A percentile compares a stretch with the other conserved stretches of the same genome.
These are phyloP conservation scores for Macroventuria anomochaeta DNA, from an alignment of 2,329 filamentous ascomycete species.

Conservation along the genomic window DNA sequence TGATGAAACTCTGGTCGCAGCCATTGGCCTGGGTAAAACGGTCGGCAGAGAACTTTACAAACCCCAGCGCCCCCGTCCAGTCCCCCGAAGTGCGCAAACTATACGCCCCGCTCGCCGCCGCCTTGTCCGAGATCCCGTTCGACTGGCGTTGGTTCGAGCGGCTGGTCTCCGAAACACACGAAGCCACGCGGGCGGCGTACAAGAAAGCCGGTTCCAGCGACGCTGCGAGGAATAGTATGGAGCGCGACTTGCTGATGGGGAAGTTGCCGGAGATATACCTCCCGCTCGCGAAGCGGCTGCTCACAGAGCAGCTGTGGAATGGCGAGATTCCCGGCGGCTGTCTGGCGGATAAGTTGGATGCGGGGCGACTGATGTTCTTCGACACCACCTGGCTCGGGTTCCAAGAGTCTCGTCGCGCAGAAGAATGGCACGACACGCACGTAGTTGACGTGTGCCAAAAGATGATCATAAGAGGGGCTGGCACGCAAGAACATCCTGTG, in stretches of 20 bases:
- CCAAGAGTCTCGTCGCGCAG: constrained; percentile 62
- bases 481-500: constrained; percentile 34
- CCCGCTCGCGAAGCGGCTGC: constrained; percentile 55
- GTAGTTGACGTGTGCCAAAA: constrained; percentile 66
- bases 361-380: constrained; percentile 73
- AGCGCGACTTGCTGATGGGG: constrained; percentile 61
- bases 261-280: constrained; percentile 60
- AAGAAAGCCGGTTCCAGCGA: constrained; percentile 54
- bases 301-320: constrained; percentile 49
- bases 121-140: constrained; percentile 50
- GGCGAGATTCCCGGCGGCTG: constrained; percentile 47
- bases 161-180: constrained; percentile 65
- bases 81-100: constrained; percentile 54
- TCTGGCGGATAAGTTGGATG: constrained; percentile 67
- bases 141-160: constrained; percentile 55
- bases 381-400: constrained; percentile 74
- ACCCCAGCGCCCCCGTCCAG: constrained; percentile 49
- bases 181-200: constrained; percentile 67
- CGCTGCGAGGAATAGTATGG: constrained; percentile 55
- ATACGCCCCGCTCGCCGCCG: constrained; percentile 48
- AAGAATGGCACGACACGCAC: constrained; percentile 66
- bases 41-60: constrained; percentile 35
- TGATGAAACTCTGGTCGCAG: constrained; percentile 47
- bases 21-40: constrained; percentile 43
- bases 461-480: constrained; percentile 47